These are phyloP conservation scores for Trypanosoma avium DNA, from an alignment of 208 protist species.

Conservation along the genomic window DNA sequence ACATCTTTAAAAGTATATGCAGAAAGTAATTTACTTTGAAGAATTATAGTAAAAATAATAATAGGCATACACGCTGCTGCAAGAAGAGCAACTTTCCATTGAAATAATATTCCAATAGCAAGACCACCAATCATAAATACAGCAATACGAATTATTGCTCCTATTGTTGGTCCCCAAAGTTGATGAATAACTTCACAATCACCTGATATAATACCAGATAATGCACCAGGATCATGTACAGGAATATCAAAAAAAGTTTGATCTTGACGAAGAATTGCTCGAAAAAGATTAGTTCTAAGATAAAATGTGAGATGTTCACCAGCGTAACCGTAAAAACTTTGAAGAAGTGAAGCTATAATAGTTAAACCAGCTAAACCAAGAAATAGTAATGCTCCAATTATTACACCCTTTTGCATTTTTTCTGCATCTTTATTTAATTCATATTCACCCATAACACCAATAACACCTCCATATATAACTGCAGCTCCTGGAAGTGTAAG, in stretches of 20 bases:
- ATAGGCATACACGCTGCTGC: constrained; percentile 24
- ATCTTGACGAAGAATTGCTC: constrained; percentile 35
- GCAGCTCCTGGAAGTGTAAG: constrained; percentile 13
- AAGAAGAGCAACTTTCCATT: constrained; percentile 40
- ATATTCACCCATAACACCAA: constrained; percentile 24
- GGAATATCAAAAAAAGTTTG: constrained; percentile 44
- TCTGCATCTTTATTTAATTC: constrained; percentile 1
- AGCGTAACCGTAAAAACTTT: constrained; percentile 32
- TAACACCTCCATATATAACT: constrained; percentile 23
- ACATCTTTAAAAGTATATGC: constrained; percentile 7
- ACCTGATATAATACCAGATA: constrained; percentile 29
- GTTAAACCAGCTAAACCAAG: constrained; percentile 21
- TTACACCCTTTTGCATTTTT: constrained; percentile 19
- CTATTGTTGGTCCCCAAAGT: constrained; percentile 30
- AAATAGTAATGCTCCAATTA: constrained; percentile 21
- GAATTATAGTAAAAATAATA: constrained; percentile 16
- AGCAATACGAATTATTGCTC: constrained; percentile 17
- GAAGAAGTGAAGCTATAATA: constrained; percentile 13
- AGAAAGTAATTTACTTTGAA: constrained; percentile 26
- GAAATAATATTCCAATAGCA: constrained; percentile 24
- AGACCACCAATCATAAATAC: constrained; percentile 25
- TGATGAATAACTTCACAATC: constrained; percentile 38
- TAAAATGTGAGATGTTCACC: constrained; percentile 32
- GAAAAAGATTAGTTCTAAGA: constrained; percentile 28
- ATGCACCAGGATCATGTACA: constrained; percentile 22